phyloP scores from a whole-genome alignment of 768 basidiomycete genomes.

The Dacryopinax spathularia region DNA sequence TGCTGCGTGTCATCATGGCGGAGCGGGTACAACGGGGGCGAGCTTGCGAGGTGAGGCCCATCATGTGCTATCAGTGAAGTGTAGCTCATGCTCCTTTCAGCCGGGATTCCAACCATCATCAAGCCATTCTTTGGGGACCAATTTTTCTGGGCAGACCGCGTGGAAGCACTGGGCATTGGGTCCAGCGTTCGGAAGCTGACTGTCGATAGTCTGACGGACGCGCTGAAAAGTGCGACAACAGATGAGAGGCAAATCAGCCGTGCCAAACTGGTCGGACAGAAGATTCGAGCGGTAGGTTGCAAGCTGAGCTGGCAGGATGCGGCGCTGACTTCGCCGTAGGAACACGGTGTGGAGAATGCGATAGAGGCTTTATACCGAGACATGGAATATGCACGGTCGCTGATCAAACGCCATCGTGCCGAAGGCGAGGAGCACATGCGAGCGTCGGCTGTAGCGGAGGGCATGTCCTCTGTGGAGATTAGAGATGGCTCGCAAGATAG shows the following conservation, averaged over 20 bases:
- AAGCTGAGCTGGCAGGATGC: not conserved
- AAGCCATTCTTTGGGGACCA: slow-evolving; percentile 98
- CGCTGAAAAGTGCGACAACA: slow-evolving; percentile 66
- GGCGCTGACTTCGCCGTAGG: slow-evolving; percentile 34
- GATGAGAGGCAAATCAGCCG: slow-evolving; percentile 79
- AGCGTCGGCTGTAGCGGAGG: not conserved
- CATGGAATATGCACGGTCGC: slow-evolving; percentile 78
- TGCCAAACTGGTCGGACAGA: slow-evolving; percentile 70
- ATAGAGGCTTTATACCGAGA: slow-evolving; percentile 95
- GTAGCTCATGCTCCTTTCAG: slow-evolving; percentile 24
- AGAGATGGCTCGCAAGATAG: not conserved
- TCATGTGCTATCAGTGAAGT: not conserved
- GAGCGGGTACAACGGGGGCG: slow-evolving; percentile 91
- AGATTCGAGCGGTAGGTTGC: slow-evolving; percentile 58
- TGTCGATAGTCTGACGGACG: slow-evolving; percentile 59
- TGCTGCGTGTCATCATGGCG: slow-evolving; percentile 97
- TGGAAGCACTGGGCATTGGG: slow-evolving; percentile 91
- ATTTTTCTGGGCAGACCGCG: slow-evolving; percentile 94
- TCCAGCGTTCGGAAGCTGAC: slow-evolving; percentile 77
- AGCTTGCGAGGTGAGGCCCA: slow-evolving; percentile 61
- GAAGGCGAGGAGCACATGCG: not conserved
- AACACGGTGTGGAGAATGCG: slow-evolving; percentile 86
- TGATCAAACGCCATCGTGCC: slow-evolving; percentile 46
- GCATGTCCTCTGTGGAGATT: not conserved
- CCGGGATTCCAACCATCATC: slow-evolving; percentile 89